Percentiles rank a stretch among this genome's conserved stretches.
phyloP scores from a whole-genome alignment of 768 basidiomycete species.

The Fomitopsis serialis region DNA sequence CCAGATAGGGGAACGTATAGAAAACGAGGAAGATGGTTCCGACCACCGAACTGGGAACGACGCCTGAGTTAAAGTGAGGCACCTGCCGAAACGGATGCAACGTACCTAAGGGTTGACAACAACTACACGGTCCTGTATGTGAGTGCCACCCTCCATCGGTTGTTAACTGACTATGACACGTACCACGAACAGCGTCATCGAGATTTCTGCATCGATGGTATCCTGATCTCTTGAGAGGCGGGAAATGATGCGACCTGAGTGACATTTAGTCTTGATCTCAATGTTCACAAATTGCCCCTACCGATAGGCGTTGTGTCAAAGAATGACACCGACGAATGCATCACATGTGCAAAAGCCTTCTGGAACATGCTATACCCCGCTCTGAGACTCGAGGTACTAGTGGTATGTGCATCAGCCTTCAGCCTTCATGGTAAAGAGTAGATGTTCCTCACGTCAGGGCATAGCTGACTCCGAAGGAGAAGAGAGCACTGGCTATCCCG shows the following conservation, averaged over 20 bases:
- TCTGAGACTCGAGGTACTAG: constrained; percentile 25
- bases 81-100: not conserved
- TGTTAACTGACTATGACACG: not conserved
- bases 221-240: constrained; percentile 60
- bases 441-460: constrained; percentile 39
- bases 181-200: constrained; percentile 44
- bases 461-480: constrained; percentile 44
- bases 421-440: constrained; percentile 36
- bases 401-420: not conserved
- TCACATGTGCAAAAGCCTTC: constrained; percentile 46
- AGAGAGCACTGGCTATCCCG: constrained; percentile 45
- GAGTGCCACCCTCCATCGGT: not conserved
- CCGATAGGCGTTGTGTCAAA: constrained; percentile 73
- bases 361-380: constrained; percentile 46
- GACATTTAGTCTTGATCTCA: not conserved
- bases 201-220: constrained; percentile 45
- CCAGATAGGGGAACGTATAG: constrained; percentile 54
- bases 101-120: constrained; percentile 17
- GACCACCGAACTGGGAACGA: constrained; percentile 38
- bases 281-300: constrained; percentile 16
- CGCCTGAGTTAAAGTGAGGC: not conserved
- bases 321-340: constrained; percentile 59
- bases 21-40: constrained; percentile 58
- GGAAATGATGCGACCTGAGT: constrained; percentile 48
- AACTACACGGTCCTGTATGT: constrained; percentile 9